Conservation (phyloP, 2,329 filamentous ascomycete genomes). For the Monosporascus sp. region DNA sequence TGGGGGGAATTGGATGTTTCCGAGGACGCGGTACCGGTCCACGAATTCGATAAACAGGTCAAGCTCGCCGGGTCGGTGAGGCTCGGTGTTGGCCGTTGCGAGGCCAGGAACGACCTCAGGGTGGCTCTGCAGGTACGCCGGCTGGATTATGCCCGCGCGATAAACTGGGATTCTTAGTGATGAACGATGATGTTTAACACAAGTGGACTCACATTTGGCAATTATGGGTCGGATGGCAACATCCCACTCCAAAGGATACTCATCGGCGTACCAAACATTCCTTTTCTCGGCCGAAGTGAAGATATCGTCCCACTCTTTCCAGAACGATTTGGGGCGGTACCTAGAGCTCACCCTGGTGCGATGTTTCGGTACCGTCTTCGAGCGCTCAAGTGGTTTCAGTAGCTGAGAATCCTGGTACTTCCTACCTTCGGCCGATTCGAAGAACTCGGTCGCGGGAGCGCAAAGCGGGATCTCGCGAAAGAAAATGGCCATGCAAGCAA, state of each 20-base stretch:
- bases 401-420: constrained; percentile 32
- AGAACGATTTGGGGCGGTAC: constrained; percentile 31
- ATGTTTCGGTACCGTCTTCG: constrained; percentile 30
- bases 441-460: constrained; percentile 23
- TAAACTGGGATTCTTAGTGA: constrained; percentile 32
- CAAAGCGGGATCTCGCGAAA: constrained; percentile 26
- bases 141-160: constrained; percentile 37
- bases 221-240: constrained; percentile 35
- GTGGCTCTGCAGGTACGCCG: constrained; percentile 21
- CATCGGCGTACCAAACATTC: constrained; percentile 14
- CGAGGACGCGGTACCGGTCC: constrained; percentile 15
- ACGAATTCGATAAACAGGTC: constrained; percentile 42
- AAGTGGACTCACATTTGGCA: constrained; percentile 23
- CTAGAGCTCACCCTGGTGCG: constrained; percentile 33
- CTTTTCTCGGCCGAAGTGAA: constrained; percentile 13
- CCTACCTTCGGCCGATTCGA: constrained; percentile 27
- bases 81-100: constrained; percentile 32
- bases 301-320: constrained; percentile 30
- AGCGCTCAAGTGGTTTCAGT: constrained; percentile 34
- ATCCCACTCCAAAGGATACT: constrained; percentile 34
- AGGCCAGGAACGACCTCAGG: constrained; percentile 27
- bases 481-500: constrained; percentile 33
- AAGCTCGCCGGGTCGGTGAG: constrained; percentile 23
- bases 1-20: constrained; percentile 21
- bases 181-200: background rate